These are phyloP conservation scores for Aspergillus jensenii DNA, from an alignment of 2,329 filamentous ascomycete genomes.

Conservation along the genomic window DNA sequence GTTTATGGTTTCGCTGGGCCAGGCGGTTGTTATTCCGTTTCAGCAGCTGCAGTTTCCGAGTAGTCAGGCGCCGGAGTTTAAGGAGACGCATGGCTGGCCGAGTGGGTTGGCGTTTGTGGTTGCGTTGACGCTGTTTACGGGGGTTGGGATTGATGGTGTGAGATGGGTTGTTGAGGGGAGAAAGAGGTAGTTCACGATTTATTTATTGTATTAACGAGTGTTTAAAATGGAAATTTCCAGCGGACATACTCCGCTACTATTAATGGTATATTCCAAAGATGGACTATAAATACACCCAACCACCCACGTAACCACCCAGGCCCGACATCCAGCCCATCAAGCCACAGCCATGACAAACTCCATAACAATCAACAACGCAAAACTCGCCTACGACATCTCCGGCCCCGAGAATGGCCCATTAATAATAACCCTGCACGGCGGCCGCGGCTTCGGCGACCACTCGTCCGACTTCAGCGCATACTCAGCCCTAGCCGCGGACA, in stretches of 20 bases:
- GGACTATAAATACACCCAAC: too few relatives aligned
- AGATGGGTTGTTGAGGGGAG: neutral
- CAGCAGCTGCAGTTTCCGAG: neutral
- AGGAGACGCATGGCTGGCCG: neutral
- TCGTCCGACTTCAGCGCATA: neutral
- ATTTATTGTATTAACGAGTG: neutral
- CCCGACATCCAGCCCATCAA: too few relatives aligned
- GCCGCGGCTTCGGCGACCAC: neutral
- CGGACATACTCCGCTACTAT: too few relatives aligned
- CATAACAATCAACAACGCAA: neutral
- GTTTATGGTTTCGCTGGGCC: neutral
- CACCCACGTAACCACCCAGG: too few relatives aligned
- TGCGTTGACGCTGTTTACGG: neutral
- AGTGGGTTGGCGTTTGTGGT: conserved; percentile 3
- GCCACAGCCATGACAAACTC: neutral
- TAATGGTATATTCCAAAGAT: too few relatives aligned
- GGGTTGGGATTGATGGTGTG: neutral
- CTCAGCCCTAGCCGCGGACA: neutral
- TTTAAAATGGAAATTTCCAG: too few relatives aligned
- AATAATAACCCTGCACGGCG: neutral
- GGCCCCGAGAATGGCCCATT: neutral
- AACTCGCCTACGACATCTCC: neutral
- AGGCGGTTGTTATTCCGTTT: neutral
- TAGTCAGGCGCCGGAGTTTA: neutral
- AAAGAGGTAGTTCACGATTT: neutral